Evolutionary conservation across 768 basidiomycete species (phyloP).

Genomic region (Dendrothele bispora): DNA sequence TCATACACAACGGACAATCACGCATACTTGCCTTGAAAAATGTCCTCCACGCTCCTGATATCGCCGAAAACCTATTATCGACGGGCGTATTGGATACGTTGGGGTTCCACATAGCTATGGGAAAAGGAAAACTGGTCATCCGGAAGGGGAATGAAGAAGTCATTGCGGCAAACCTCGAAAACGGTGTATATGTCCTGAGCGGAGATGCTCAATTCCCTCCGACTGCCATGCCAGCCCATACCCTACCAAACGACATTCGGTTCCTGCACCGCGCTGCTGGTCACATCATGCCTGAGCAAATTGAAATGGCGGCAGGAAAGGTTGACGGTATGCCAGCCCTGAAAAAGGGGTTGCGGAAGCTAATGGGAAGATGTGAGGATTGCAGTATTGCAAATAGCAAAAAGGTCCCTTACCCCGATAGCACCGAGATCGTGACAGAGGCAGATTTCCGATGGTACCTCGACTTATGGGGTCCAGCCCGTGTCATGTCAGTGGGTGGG

Average conservation of each 20-base stretch:
- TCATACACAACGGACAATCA: not conserved
- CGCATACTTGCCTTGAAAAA: conserved; percentile 4
- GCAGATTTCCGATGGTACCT: not conserved
- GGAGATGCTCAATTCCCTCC: not conserved
- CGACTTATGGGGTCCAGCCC: conserved; percentile 13
- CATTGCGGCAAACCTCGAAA: not conserved
- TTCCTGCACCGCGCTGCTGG: conserved; percentile 4
- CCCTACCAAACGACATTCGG: not conserved
- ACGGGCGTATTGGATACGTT: conserved; percentile 2
- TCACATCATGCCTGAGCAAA: not conserved
- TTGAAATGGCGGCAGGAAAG: not conserved
- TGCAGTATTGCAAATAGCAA: not conserved
- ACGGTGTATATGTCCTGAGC: not conserved
- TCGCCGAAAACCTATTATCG: conserved; percentile 11
- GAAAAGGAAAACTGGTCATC: not conserved
- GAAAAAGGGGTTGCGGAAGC: too few relatives aligned
- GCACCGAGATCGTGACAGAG: not conserved
- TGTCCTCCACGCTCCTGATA: conserved; percentile 12
- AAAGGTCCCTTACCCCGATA: not conserved
- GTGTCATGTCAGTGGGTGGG: not conserved
- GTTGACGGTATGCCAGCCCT: not conserved
- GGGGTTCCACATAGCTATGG: not conserved
- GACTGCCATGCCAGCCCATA: not conserved
- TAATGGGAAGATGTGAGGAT: not conserved
- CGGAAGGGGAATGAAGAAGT: not conserved